Evolutionary conservation across 306 rosid genomes (phyloP).

Genomic region (peach (Prunus persica)): Prunus_persica_NCBIv2 NC_034013.1:15352501-15353000

Average conservation of each 20-base stretch:
- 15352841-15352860: neutral
- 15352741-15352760: conserved; percentile 7
- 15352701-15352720: conserved; percentile 39
- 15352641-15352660: conserved; percentile 1
- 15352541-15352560: conserved; percentile 1
- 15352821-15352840: neutral
- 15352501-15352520: neutral
- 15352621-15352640: conserved; percentile 10
- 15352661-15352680: neutral
- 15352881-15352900: no score
- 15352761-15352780: neutral
- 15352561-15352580: neutral
- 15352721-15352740: conserved; percentile 22
- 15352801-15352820: conserved; percentile 3
- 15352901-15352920: no score
- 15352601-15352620: neutral
- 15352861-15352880: no score
- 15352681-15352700: conserved; percentile 51
- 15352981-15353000: no score
- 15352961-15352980: no score
- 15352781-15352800: neutral
- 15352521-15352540: conserved; percentile 7
- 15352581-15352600: neutral
- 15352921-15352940: no score
- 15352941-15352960: no score